Base-by-base conservation (phyloP, 1,284 basidiomycete species). In the Cutaneotrichosporon cavernicola region DNA sequence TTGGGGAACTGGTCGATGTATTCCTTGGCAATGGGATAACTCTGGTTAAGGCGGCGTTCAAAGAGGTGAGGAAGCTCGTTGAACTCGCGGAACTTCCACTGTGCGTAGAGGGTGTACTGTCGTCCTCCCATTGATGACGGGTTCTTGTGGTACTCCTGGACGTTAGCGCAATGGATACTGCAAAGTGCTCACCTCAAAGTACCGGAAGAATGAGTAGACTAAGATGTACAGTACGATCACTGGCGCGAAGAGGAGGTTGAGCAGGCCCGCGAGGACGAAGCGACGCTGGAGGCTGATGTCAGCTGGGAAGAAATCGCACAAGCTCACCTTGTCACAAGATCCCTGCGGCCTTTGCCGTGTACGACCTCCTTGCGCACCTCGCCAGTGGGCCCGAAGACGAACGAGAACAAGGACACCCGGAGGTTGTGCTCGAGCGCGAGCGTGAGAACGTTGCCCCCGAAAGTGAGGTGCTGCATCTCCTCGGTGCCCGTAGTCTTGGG, bases 41-140 rank as follows among this genome's bases (percentile, higher is more conserved):
- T 93, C 71, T 91, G 88, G 70, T 94, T 88, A 58, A 97, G 84
- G 60, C 96, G 85, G 51, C 92, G 84, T 47, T 88, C 85, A 77
- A 99, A 99, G 38, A 96, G 83, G 79, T 99, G 96, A 0, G 93
- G 91, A 5, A 99, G 84, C 77, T 99, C 96, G 78, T 99, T 99
- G 84, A 97, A 99, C 78, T 99, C 97, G 66, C 97, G 86, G 75
- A 99, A 99, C 77, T 97, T 98, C 97, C 97, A 99, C 69, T 91
- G 89, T 0, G 95, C 96, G 69, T 91, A 94, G 1, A 89, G 90
- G 0, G 96, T 99, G 75, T 98, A 99, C 68, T 91, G 87, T 46
- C 97, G 87, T 5, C 90, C 89, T 30, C 94, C 91, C 56, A 98
- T 91, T 0, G 90, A 90, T 0, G 95, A 96, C 1, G 96, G 96